Evolutionary conservation across 768 basidiomycete genomes (phyloP).

Genomic region (Tephrocybe rancida): DNA sequence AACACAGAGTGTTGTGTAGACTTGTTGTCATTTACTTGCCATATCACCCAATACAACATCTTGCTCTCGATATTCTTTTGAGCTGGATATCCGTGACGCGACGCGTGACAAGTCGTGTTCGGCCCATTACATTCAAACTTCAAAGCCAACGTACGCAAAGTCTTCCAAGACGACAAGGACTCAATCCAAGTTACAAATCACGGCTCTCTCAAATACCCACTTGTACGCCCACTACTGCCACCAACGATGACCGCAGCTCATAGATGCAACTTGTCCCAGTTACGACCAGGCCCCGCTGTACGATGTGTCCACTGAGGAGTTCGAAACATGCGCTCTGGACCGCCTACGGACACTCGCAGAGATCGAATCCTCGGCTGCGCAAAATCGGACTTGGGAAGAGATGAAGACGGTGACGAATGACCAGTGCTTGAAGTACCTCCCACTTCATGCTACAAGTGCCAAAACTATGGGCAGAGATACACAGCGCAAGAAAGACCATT

Average conservation of each 20-base stretch:
- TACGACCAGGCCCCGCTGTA: conserved; percentile 85
- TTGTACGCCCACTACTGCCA: conserved; percentile 56
- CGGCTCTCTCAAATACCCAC: conserved; percentile 52
- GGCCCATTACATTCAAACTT: conserved; percentile 31
- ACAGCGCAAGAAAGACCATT: conserved; percentile 81
- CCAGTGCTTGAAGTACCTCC: conserved; percentile 79
- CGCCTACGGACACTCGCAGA: conserved; percentile 86
- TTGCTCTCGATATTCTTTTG: too few relatives aligned
- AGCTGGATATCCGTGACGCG: conserved; percentile 6
- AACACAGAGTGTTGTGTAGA: too few relatives aligned
- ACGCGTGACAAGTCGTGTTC: conserved; percentile 24
- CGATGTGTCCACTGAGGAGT: conserved; percentile 94
- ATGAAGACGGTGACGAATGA: conserved; percentile 59
- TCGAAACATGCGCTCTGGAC: conserved; percentile 89
- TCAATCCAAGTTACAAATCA: conserved; percentile 30
- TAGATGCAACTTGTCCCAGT: conserved; percentile 44
- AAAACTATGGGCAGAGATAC: conserved; percentile 46
- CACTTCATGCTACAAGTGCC: conserved; percentile 60
- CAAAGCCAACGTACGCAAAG: conserved; percentile 33
- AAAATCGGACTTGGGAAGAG: conserved; percentile 83
- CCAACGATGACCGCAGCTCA: conserved; percentile 8
- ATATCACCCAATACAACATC: too few relatives aligned
- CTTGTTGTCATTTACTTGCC: too few relatives aligned
- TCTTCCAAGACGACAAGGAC: conserved; percentile 20
- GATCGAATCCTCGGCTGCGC: conserved; percentile 86